Conservation (phyloP, 2,329 filamentous ascomycete genomes). For the Achaetomium macrosporum region DNA sequence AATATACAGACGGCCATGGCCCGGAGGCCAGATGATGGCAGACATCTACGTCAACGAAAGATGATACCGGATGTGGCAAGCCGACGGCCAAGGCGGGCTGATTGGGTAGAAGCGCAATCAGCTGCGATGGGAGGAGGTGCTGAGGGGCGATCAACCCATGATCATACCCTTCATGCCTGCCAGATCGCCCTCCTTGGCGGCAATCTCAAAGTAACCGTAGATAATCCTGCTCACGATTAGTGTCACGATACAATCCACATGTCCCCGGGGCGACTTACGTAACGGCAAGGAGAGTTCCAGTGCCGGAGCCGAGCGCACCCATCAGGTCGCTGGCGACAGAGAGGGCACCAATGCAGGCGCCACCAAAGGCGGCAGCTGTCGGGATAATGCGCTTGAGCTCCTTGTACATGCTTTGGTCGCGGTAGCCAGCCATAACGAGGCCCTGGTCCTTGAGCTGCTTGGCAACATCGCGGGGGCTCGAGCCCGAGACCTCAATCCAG, state of each 20-base stretch:
- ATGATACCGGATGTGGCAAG: conserved; percentile 9
- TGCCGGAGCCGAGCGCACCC: conserved; percentile 91
- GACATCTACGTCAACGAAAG: conserved; percentile 16
- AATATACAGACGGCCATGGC: conserved; percentile 22
- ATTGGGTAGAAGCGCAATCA: not conserved
- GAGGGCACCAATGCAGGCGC: conserved; percentile 96
- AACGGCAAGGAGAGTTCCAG: conserved; percentile 95
- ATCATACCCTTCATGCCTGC: conserved; percentile 71
- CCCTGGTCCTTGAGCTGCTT: conserved; percentile 99
- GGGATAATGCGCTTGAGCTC: conserved; percentile 99
- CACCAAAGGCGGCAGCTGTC: conserved; percentile 94
- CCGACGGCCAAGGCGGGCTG: not conserved
- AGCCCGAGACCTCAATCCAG: conserved; percentile 99
- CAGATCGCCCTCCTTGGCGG: conserved; percentile 96
- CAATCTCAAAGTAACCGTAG: conserved; percentile 99
- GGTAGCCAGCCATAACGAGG: conserved; percentile 98
- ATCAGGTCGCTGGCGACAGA: conserved; percentile 94
- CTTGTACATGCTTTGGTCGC: conserved; percentile 99
- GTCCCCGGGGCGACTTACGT: conserved; percentile 60
- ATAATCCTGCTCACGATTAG: conserved; percentile 66
- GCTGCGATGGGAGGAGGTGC: not conserved
- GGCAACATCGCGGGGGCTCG: conserved; percentile 93
- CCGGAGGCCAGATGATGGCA: conserved; percentile 18
- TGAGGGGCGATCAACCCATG: conserved; percentile 49
- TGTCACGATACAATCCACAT: conserved; percentile 1